Evolutionary conservation across 352 stramenopile genomes (phyloP), one percentile per base, ranked within the genome.

Genomic region (Globisporangium recalcitrans): DNA sequence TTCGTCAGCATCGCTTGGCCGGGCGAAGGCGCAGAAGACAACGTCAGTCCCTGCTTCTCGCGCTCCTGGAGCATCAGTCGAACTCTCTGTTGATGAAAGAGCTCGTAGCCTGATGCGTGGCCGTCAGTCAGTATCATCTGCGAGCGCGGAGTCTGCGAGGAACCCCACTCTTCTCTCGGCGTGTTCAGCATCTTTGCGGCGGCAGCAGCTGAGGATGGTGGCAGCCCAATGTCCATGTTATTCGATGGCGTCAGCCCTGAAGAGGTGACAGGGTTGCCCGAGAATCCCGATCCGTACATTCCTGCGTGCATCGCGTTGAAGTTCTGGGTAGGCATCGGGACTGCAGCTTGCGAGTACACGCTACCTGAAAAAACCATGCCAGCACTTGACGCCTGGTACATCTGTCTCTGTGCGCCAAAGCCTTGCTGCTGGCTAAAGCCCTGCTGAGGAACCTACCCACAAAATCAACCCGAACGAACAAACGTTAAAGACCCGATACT

Each of bases 1-100:
- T 93, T 93, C n/a, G 86, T 95, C 8, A 95, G 73, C 73, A 95
- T 73, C 9, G 86, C 86, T 70, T 95, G 86, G 4, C 86, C 86
- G 24, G 86, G 86, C 19, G 86, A 95, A 22, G 85, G 84, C 8
- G 82, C 84, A 1, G 84, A 90, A 0, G 80, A 88, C 46, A 95
- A 64, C 47, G 85, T 80, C 65, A 92, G 76, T 4, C 80, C 86
- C n/a, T 90, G 80, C 46, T 86, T 85, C 44, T 93, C 84, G 19
- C 86, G 79, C 52, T 95, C 86, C 52, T 95, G 79, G 27, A 93
- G 65, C 80, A 95, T 95, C 47, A 95, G 60, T 14, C 84, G 80
- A 62, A 95, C 71, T 19, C 86, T 68, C 58, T 95, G 86, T 59
- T 95, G 84, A 62, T 95, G 86, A 62, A 95, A 93, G 14, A 95